phyloP scores from a whole-genome alignment of 2,329 filamentous ascomycete genomes.

The Rutstroemia sp. region DNA sequence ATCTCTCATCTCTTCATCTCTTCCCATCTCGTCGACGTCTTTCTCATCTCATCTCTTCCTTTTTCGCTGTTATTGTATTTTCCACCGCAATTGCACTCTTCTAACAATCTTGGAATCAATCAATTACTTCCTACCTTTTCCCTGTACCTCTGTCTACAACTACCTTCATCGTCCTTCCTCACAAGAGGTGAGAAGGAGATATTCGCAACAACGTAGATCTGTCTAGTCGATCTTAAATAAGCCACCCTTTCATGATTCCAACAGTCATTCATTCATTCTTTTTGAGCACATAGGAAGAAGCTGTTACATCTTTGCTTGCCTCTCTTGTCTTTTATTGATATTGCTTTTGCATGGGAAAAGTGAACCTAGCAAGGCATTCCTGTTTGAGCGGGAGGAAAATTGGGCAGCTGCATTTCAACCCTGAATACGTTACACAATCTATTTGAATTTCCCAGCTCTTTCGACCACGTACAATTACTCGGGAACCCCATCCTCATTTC shows the following conservation, averaged over 20 bases:
- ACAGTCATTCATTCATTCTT: background rate
- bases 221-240: background rate
- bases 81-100: no score
- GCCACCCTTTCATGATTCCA: no score
- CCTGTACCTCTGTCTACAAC: background rate
- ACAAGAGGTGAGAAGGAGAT: no score
- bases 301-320: background rate
- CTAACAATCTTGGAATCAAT: no score
- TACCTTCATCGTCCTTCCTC: background rate
- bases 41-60: no score
- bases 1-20: no score
- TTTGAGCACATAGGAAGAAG: background rate
- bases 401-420: slow-evolving; percentile 4
- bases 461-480: no score
- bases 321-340: background rate
- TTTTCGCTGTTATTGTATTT: no score
- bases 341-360: slow-evolving; percentile 25
- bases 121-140: no score
- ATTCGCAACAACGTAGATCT: no score
- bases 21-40: no score
- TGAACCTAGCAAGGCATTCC: slow-evolving; percentile 28
- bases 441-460: slow-evolving; percentile 1
- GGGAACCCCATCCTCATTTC: background rate
- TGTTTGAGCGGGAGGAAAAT: background rate
- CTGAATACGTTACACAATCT: slow-evolving; percentile 1